Base-by-base conservation (phyloP, 371 early-diverging fungal species). In the Actinomortierella wolfii region DNA sequence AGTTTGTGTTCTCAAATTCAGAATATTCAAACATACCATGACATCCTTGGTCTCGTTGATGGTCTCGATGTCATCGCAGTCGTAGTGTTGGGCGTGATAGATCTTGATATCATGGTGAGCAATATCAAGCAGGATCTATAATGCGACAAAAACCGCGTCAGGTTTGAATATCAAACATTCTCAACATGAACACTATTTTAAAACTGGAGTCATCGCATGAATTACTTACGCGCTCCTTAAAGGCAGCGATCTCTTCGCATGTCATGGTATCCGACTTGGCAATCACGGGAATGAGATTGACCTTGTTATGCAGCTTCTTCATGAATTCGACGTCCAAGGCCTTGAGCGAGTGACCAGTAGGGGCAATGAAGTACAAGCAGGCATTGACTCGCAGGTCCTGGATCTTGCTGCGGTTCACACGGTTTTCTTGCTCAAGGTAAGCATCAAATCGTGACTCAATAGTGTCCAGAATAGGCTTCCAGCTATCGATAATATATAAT, bases 251-350 rank as follows among this genome's bases (percentile, higher is more conserved):
- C 84, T 99, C 99, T 55, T 95, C 94, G 56, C 90, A 89, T 25
- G 99, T 99, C 79, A 99, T 83, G 45, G 96, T 97, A 73, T 99
- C 99, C n/a, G 97, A 88, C 76, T 99, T 98, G 62, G 99, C 94
- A 76, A 99, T 95, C 42, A 99, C 92, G 17, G 99, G 99, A 65
- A 99, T 94, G 56, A 98, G 81, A 80, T 98, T 98, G 65, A 97
- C 97, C 66, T 93, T 88, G 47, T 91, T 91, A 64, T 93, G 94
- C 51, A 98, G 83, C 54, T 89, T 84, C 81, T 91, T 89, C 96
- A 98, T 97, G 68, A 97, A 95, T 78, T 96, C 96, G 64, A 98
- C 89, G 64, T 98, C 98, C 13, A 97, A 74, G 14, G 95, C 92
- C 77, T 94, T 94, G 67, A 97, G 85, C 74, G 91, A 87, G 77